Percentiles rank a stretch among this genome's conserved stretches.
These are phyloP conservation scores for Phaeoacremonium minimum DNA, from an alignment of 2,329 filamentous ascomycete species.

Conservation along the genomic window DNA sequence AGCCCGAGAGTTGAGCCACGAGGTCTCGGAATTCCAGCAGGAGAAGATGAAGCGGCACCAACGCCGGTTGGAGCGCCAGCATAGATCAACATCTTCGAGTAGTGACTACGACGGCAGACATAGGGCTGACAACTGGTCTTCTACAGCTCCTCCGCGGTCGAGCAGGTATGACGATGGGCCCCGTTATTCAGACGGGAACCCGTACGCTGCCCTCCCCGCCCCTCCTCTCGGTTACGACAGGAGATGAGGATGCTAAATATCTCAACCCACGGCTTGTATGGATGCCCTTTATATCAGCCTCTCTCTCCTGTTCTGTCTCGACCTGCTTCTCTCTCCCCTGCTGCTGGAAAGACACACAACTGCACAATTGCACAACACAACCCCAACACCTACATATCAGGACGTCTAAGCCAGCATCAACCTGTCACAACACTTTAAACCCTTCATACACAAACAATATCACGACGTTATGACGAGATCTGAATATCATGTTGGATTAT, in stretches of 20 bases:
- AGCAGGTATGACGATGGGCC: slow-evolving; percentile 37
- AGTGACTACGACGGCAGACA: slow-evolving; percentile 24
- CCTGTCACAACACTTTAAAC: too few relatives aligned
- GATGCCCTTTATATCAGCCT: slow-evolving; percentile 2
- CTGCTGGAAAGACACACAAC: neutral
- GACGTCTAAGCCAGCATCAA: too few relatives aligned
- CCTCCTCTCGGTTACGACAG: slow-evolving; percentile 31
- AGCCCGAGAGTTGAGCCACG: slow-evolving; percentile 43
- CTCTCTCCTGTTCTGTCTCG: neutral
- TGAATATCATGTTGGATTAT: too few relatives aligned
- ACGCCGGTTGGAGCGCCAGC: slow-evolving; percentile 33
- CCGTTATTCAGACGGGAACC: slow-evolving; percentile 41
- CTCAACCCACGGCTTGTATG: slow-evolving; percentile 7
- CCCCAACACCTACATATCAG: neutral
- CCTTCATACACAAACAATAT: too few relatives aligned
- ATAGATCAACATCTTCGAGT: slow-evolving; percentile 3
- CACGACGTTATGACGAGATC: too few relatives aligned
- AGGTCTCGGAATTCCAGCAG: slow-evolving; percentile 42
- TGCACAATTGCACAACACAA: neutral
- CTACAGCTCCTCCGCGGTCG: slow-evolving; percentile 31
- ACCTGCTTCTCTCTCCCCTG: neutral
- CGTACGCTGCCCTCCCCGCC: slow-evolving; percentile 39
- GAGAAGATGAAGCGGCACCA: slow-evolving; percentile 47
- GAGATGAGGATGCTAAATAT: slow-evolving; percentile 20
- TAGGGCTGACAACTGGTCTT: slow-evolving; percentile 39